Evolutionary conservation across 768 basidiomycete species (phyloP), one percentile per base, ranked within the genome.

Genomic region (Termitomyces sp.): DNA sequence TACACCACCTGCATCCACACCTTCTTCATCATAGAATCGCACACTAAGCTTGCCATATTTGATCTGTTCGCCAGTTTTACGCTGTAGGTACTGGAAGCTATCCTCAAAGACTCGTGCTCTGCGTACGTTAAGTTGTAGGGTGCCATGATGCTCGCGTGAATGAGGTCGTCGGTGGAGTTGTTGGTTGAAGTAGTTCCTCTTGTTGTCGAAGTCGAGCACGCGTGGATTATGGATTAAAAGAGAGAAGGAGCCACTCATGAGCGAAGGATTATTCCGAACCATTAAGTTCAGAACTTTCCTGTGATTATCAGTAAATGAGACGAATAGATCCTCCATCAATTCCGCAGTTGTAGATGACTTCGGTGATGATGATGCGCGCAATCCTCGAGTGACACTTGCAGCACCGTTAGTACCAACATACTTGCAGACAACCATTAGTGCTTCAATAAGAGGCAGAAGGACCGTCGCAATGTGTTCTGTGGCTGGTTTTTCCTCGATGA

Each of bases 201-300:
- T 99, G 84, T 98, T 98, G 78, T 98, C 97, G 68, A 98, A 98
- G 77, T 98, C 97, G 55, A 99, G 82, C 23, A 98, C 94, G 31
- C 93, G 86, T 47, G 97, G 88, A 65, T 99, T 99, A 73, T 95
- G 87, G 46, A 99, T 90, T 60, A 99, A 78, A 1, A 99, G 79
- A 15, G 95, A 94, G 79, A 99, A 99, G 1, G 96, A 98, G 11
- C 97, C 97, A 63, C 92, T 93, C 91, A 99, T 95, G 42, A 99
- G 72, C 0, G 95, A 94, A 2, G 97, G 97, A 68, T 98, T 98
- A 70, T 95, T 98, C 60, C 97, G 89, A 31, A 99, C 95, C 89
- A 99, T 96, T 59, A 94, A 77, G 69, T 99, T 99, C 54, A 98
- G 81, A 47, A 97, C 82, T 69, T 95, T 95, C 58, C 94, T 82